phyloP scores from a whole-genome alignment of 2,329 filamentous ascomycete genomes.

The Phyllosticta capitalensis region DNA sequence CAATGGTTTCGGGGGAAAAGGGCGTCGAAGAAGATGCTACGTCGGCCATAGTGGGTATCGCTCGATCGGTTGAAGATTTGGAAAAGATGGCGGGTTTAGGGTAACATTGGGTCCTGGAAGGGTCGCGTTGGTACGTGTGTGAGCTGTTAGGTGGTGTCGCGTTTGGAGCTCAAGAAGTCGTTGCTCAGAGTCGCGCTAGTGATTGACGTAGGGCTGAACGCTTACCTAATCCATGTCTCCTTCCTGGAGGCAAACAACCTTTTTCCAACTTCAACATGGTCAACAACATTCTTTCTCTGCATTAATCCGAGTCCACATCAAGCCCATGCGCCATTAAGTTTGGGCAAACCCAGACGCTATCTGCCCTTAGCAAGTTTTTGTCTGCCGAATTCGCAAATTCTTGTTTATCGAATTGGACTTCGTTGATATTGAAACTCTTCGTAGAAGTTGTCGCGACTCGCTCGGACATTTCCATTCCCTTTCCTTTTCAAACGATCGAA shows the following conservation, averaged over 20 bases:
- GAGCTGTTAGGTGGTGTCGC: background rate
- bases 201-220: background rate
- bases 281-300: too few relatives aligned
- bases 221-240: background rate
- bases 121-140: background rate
- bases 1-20: constrained; percentile 2
- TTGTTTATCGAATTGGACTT: too few relatives aligned
- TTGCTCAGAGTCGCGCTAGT: background rate
- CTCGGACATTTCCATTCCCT: too few relatives aligned
- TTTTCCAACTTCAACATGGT: background rate
- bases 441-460: too few relatives aligned
- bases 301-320: too few relatives aligned
- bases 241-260: background rate
- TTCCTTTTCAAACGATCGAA: too few relatives aligned
- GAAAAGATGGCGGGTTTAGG: background rate
- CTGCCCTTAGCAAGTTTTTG: too few relatives aligned
- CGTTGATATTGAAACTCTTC: too few relatives aligned
- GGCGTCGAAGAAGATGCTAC: constrained; percentile 3
- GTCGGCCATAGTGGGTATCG: constrained; percentile 9
- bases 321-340: too few relatives aligned
- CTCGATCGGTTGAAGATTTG: background rate
- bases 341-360: too few relatives aligned
- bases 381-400: too few relatives aligned
- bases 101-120: background rate
- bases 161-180: background rate